Base-by-base conservation (phyloP, 495 filamentous ascomycete species). In the Tuber umbilicatum region DNA sequence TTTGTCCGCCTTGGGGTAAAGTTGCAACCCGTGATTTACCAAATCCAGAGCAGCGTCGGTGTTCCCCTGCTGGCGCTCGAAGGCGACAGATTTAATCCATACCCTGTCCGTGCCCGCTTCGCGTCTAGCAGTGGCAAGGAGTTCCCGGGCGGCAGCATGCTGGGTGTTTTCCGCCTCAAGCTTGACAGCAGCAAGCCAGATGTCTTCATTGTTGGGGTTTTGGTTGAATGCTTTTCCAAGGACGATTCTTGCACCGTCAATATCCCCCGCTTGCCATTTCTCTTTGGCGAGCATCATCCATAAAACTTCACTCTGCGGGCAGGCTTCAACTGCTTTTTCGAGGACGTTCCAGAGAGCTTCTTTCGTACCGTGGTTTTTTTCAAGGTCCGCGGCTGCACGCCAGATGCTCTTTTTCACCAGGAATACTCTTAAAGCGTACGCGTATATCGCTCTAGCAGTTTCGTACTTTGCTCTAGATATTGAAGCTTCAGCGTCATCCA, bases 281-380 rank as follows among this genome's bases (percentile, higher is more conserved):
- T 97, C 94, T 81, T 94, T 94, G 10, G 94, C 94, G 60, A 97
- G 90, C 85, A 94, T 92, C 86, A 98, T 90, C 95, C 95, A 99
- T 64, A 98, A 87, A n/a, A 91, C 88, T 82, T 97, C 95, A 78
- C 89, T 90, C 73, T 93, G 89, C 3, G 93, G 94, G 74, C 94
- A 97, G 6, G 94, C 93, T 80, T 97, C 94, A 37, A 97, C 93
- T 9, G 94, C 93, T 81, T 97, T 97, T 82, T 97, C 94, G 0
- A 99, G 88, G 0, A 97, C 87, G 72, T 90, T 88, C 88, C 90
- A 92, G 19, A 97, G 85, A 31, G 90, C 89, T 80, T 97, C 93
- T 81, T 91, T 92, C 41, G 87, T 92, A 47, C 94, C 95, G 79
- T 98, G 93, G 73, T 91, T 93, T 78, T 93, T 90, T 83, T 98